phyloP scores from a whole-genome alignment of 2,329 filamentous ascomycete genomes.

The Penicillium polonicum region DNA sequence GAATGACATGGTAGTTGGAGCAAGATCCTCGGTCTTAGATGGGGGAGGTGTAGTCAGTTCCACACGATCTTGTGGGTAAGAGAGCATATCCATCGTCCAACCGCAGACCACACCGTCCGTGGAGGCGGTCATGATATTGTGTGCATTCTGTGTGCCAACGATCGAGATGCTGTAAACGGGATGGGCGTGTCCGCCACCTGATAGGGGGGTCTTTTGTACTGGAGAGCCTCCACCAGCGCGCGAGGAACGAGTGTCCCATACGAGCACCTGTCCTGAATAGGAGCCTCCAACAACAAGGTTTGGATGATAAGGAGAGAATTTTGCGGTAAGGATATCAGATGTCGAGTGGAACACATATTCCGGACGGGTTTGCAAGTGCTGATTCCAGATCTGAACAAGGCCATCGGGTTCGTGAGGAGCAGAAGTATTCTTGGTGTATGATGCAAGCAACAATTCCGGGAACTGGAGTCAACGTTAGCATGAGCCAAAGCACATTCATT shows the following conservation, averaged over 20 bases:
- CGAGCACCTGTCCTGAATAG: constrained; percentile 91
- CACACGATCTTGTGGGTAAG: constrained; percentile 90
- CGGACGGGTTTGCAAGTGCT: constrained; percentile 87
- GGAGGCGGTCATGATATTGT: constrained; percentile 96
- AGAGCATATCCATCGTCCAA: constrained; percentile 97
- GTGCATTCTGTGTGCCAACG: constrained; percentile 96
- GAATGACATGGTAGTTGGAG: constrained; percentile 91
- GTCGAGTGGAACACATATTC: constrained; percentile 97
- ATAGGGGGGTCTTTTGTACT: constrained; percentile 93
- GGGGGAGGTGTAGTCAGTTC: constrained; percentile 83
- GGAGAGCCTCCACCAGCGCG: constrained; percentile 66
- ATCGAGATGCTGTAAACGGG: constrained; percentile 95
- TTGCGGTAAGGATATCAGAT: constrained; percentile 90
- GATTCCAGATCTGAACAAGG: constrained; percentile 94
- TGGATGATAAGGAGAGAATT: constrained; percentile 98
- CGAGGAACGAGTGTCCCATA: constrained; percentile 94
- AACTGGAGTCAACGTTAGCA: constrained; percentile 53
- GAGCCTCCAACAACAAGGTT: constrained; percentile 94
- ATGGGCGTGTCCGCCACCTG: constrained; percentile 91
- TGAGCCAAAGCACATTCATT: not conserved
- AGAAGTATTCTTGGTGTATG: constrained; percentile 95
- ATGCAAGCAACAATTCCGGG: constrained; percentile 85
- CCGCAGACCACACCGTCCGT: constrained; percentile 96
- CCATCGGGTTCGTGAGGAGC: constrained; percentile 92
- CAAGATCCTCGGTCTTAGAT: constrained; percentile 89